A percentile compares a stretch with the other conserved stretches of the same genome.
These are phyloP conservation scores for Anisodus acutangulus DNA, from an alignment of 257 asterid species.

Conservation along the genomic window DNA sequence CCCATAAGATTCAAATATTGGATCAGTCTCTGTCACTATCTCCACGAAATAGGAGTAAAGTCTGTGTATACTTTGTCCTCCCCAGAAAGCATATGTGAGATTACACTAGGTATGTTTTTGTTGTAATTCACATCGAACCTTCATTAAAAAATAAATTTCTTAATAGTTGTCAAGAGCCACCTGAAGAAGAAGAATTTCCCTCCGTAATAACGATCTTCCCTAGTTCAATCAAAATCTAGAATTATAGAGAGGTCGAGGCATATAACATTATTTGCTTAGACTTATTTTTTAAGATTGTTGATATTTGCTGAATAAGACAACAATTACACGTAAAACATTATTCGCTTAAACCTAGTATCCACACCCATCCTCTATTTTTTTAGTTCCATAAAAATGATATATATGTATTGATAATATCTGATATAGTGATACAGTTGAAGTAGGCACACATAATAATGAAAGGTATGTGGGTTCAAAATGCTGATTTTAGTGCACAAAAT, in stretches of 20 bases:
- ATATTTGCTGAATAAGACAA: not conserved
- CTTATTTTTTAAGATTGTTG: too few species aligned
- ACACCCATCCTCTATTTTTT: not conserved
- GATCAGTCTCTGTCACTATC: too few species aligned
- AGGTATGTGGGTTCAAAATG: not conserved
- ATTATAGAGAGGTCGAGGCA: not conserved
- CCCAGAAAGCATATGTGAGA: too few species aligned
- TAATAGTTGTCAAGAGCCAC: too few species aligned
- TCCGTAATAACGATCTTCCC: too few species aligned
- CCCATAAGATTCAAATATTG: too few species aligned
- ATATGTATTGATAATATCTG: not conserved
- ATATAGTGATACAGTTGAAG: not conserved
- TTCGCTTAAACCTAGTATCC: not conserved
- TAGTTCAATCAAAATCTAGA: not conserved
- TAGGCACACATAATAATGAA: not conserved
- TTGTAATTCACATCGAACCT: too few species aligned
- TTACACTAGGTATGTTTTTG: too few species aligned
- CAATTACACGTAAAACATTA: not conserved
- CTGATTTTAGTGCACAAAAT: not conserved
- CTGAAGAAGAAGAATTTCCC: too few species aligned
- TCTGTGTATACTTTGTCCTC: too few species aligned
- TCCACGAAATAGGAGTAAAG: too few species aligned
- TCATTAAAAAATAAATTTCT: too few species aligned
- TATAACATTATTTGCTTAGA: not conserved
- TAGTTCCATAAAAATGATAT: not conserved